These are phyloP conservation scores for Panicum hallii DNA, from an alignment of 202 grass and related monocot genomes.

Conservation along the genomic window DNA sequence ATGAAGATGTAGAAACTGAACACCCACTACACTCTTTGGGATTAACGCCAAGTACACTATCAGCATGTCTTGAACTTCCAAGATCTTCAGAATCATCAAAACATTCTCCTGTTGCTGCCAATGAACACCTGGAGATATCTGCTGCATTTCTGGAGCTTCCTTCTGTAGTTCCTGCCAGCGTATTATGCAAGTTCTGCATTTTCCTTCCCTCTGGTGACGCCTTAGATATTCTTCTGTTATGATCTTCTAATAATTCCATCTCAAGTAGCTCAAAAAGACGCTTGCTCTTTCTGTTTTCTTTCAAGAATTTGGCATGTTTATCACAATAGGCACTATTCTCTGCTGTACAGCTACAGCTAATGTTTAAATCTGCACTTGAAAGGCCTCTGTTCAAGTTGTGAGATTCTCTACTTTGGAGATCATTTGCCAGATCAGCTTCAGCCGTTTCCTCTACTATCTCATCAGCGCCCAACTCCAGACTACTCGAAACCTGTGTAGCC, in stretches of 20 bases:
- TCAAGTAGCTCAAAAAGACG: slow-evolving; percentile 83
- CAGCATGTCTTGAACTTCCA: slow-evolving; percentile 50
- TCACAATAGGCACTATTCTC: slow-evolving; percentile 20
- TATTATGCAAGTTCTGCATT: slow-evolving; percentile 30
- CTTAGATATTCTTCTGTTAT: slow-evolving; percentile 44
- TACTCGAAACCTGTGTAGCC: slow-evolving; percentile 24
- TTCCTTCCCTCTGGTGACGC: slow-evolving; percentile 29
- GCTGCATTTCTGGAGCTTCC: slow-evolving; percentile 37
- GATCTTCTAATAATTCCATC: slow-evolving; percentile 78
- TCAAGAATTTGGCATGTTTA: slow-evolving; percentile 46
- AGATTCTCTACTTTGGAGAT: slow-evolving; percentile 39
- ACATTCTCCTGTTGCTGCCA: slow-evolving; percentile 42
- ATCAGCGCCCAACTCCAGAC: slow-evolving; percentile 32
- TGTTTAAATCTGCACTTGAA: slow-evolving; percentile 37
- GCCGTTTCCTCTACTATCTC: slow-evolving; percentile 63
- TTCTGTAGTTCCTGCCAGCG: slow-evolving; percentile 34
- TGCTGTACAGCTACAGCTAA: slow-evolving; percentile 18
- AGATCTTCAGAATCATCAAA: slow-evolving; percentile 42
- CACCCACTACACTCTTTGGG: slow-evolving; percentile 44
- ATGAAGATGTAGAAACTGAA: slow-evolving; percentile 61
- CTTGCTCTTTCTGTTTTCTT: slow-evolving; percentile 68
- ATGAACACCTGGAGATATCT: slow-evolving; percentile 40
- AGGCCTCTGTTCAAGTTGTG: slow-evolving; percentile 11
- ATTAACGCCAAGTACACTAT: slow-evolving; percentile 32
- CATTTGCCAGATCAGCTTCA: slow-evolving; percentile 23